Evolutionary conservation across 208 protist genomes (phyloP).

Genomic region (Naegleria fowleri): DNA sequence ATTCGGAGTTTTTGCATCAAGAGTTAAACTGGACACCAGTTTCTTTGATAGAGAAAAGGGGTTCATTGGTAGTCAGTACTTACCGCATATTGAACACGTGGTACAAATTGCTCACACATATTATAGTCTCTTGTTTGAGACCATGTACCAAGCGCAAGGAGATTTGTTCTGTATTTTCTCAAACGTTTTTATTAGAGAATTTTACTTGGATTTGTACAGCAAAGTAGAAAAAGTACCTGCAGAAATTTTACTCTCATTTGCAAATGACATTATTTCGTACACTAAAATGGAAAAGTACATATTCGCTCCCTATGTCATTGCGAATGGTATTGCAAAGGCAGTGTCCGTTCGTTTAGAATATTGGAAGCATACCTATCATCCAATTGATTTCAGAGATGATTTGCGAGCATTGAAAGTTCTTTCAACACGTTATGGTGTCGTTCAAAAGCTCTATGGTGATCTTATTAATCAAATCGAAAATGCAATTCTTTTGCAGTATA

Average conservation of each 20-base stretch:
- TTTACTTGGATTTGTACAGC: background rate
- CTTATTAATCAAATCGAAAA: slow-evolving; percentile 7
- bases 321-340: background rate
- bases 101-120: background rate
- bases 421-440: background rate
- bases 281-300: background rate
- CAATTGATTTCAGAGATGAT: background rate
- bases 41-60: background rate
- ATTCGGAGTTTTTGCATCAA: background rate
- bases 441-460: slow-evolving; percentile 1
- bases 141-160: background rate
- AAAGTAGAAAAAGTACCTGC: background rate
- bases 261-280: background rate
- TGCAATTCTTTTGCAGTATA: background rate
- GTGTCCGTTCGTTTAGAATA: background rate
- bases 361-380: background rate
- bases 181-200: background rate
- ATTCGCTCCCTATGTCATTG: background rate
- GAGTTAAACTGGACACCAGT: background rate
- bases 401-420: background rate
- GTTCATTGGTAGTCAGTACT: background rate
- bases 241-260: background rate
- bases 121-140: background rate
- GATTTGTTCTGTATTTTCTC: background rate
- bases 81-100: background rate